Conservation (phyloP, 495 filamentous ascomycete species). For the Ascodesmis nigricans region DNA sequence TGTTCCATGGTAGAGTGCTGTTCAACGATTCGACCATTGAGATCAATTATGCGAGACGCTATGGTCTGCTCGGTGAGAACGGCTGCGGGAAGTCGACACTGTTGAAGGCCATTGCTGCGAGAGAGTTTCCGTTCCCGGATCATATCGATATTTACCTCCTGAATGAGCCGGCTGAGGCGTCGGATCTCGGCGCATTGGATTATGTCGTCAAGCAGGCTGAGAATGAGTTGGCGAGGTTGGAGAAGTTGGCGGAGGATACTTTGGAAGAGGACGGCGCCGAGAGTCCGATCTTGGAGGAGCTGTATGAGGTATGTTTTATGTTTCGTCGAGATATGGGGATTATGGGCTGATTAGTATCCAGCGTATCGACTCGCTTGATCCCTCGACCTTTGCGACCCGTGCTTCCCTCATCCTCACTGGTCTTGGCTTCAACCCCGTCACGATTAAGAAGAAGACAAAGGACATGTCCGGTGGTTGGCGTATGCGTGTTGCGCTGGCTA, state of each 20-base stretch:
- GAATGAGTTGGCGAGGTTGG: constrained; percentile 72
- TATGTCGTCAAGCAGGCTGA: constrained; percentile 96
- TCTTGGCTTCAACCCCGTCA: constrained; percentile 95
- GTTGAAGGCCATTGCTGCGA: constrained; percentile 76
- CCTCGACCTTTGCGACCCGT: constrained; percentile 95
- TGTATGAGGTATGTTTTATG: constrained; percentile 72
- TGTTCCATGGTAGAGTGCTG: constrained; percentile 94
- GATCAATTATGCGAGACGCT: constrained; percentile 76
- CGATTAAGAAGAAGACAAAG: constrained; percentile 97
- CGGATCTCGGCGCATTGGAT: constrained; percentile 71
- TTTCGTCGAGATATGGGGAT: not conserved
- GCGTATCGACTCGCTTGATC: constrained; percentile 99
- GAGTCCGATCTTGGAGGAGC: constrained; percentile 69
- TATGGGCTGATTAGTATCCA: constrained; percentile 28
- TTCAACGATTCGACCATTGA: constrained; percentile 84
- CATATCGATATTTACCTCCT: constrained; percentile 97
- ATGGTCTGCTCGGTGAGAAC: constrained; percentile 94
- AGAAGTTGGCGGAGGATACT: constrained; percentile 71
- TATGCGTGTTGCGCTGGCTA: constrained; percentile 95
- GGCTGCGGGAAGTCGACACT: constrained; percentile 96
- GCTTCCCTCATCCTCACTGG: constrained; percentile 92
- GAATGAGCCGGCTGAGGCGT: constrained; percentile 89
- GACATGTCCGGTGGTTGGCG: constrained; percentile 99
- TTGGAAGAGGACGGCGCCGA: constrained; percentile 83
- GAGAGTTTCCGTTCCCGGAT: constrained; percentile 89